Percentiles rank a stretch among this genome's conserved stretches.
These are phyloP conservation scores for Candida namnaoensis DNA, from an alignment of 805 yeast species.

Conservation along the genomic window DNA sequence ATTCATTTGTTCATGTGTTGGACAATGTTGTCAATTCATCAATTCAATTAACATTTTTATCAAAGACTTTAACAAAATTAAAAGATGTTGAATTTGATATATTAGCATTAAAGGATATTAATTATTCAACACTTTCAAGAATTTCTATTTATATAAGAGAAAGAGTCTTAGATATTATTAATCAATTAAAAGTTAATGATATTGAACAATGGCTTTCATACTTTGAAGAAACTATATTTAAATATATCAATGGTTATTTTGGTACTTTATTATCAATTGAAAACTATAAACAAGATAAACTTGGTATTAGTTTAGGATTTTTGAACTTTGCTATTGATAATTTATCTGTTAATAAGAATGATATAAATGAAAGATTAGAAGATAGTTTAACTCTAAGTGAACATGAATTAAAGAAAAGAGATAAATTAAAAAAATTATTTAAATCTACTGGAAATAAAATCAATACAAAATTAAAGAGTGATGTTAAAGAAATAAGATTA, in stretches of 20 bases:
- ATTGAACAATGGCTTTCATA: conserved; percentile 13
- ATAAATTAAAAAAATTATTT: conserved; percentile 8
- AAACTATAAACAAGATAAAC: conserved; percentile 31
- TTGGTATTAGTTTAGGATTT: conserved; percentile 40
- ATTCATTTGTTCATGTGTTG: conserved; percentile 3
- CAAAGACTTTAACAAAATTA: conserved; percentile 19
- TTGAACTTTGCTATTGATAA: conserved; percentile 24
- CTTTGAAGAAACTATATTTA: conserved; percentile 21
- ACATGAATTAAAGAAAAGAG: conserved; percentile 5
- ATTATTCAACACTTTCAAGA: conserved; percentile 32
- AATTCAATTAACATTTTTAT: conserved; percentile 20
- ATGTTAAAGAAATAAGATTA: conserved; percentile 1
- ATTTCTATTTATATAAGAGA: conserved; percentile 32
- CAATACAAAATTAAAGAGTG: conserved; percentile 1
- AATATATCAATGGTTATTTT: conserved; percentile 31
- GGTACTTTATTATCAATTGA: conserved; percentile 37
- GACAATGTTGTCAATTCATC: conserved; percentile 11
- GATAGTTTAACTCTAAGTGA: background rate
- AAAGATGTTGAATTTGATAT: conserved; percentile 11
- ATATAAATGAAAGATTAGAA: background rate
- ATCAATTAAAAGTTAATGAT: conserved; percentile 1
- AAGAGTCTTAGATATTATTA: conserved; percentile 19
- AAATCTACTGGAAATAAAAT: background rate
- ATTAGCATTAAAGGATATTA: conserved; percentile 13
- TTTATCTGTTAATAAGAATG: conserved; percentile 18